Percentiles rank a stretch among this genome's conserved stretches.
Evolutionary conservation across 305 asterid species (phyloP).

Genomic region (Fraxinus velutina): DNA sequence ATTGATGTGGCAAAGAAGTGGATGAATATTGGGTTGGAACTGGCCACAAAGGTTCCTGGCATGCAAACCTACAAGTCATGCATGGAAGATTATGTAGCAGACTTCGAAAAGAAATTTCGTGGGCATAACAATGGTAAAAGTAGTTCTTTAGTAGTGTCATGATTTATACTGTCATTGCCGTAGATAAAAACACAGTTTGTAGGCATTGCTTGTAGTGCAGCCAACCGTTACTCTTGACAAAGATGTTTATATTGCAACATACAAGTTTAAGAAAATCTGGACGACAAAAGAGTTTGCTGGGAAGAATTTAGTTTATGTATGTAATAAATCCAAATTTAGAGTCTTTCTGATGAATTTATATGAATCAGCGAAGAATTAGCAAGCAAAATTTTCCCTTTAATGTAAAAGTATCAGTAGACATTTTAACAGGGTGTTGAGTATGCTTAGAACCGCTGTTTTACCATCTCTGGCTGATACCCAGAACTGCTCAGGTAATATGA

Average conservation of each 20-base stretch:
- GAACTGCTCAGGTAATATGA: background rate
- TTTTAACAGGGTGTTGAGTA: too few species aligned
- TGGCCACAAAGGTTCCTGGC: slow-evolving; percentile 64
- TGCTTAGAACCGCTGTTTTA: background rate
- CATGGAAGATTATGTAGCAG: slow-evolving; percentile 77
- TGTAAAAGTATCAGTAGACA: too few species aligned
- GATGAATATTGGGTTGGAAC: slow-evolving; percentile 79
- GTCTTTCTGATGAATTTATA: too few species aligned
- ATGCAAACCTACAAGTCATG: slow-evolving; percentile 71
- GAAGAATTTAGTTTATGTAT: too few species aligned
- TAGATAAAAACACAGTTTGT: background rate
- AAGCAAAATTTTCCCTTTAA: too few species aligned
- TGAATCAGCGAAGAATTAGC: too few species aligned
- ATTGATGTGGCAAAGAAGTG: slow-evolving; percentile 65
- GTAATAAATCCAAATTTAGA: too few species aligned
- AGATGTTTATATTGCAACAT: background rate
- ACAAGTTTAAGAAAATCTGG: background rate
- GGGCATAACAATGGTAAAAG: slow-evolving; percentile 31
- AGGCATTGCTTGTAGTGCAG: background rate
- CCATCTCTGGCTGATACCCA: background rate
- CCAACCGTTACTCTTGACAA: background rate
- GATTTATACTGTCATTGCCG: slow-evolving; percentile 16
- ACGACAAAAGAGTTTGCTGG: background rate
- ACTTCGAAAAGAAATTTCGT: slow-evolving; percentile 41
- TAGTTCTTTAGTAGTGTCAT: slow-evolving; percentile 29